A percentile compares a stretch with the other conserved stretches of the same genome.
Conservation (phyloP, 2,329 filamentous ascomycete species). For the Chaetomiaceae sp. region DNA sequence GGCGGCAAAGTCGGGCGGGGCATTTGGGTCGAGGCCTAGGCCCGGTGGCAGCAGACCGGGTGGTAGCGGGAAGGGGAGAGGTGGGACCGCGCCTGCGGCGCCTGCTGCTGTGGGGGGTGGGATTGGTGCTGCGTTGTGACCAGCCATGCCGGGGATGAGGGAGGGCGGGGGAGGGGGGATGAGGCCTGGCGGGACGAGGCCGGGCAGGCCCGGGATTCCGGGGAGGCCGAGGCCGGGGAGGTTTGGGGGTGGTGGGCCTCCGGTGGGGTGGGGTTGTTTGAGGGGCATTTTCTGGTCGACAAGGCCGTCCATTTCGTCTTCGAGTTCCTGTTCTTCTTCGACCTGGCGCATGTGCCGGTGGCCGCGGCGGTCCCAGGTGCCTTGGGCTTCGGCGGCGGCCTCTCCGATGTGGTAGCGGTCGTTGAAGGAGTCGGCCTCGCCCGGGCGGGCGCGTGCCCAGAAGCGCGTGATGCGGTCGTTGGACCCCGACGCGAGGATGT, state of each 20-base stretch:
- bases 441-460: slow-evolving; percentile 87
- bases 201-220: not conserved
- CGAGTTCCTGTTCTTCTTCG: slow-evolving; percentile 87
- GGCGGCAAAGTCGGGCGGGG: slow-evolving; percentile 56
- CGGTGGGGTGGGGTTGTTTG: slow-evolving; percentile 45
- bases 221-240: slow-evolving; percentile 1
- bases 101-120: too few species aligned
- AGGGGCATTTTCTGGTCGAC: slow-evolving; percentile 82
- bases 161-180: slow-evolving; percentile 30
- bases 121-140: slow-evolving; percentile 29
- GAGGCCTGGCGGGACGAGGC: slow-evolving; percentile 23
- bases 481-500: slow-evolving; percentile 90
- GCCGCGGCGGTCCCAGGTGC: slow-evolving; percentile 84
- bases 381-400: slow-evolving; percentile 84
- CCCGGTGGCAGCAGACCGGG: slow-evolving; percentile 48
- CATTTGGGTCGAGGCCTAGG: slow-evolving; percentile 53
- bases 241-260: too few species aligned
- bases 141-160: slow-evolving; percentile 47
- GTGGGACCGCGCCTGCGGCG: too few species aligned
- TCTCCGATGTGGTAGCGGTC: slow-evolving; percentile 96
- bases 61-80: slow-evolving; percentile 48
- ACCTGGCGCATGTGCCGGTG: slow-evolving; percentile 76
- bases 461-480: slow-evolving; percentile 97
- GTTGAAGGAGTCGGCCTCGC: slow-evolving; percentile 77
- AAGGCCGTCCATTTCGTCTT: slow-evolving; percentile 89